These are phyloP conservation scores for Volvariella volvacea DNA, from an alignment of 1,284 basidiomycete species.

Conservation along the genomic window DNA sequence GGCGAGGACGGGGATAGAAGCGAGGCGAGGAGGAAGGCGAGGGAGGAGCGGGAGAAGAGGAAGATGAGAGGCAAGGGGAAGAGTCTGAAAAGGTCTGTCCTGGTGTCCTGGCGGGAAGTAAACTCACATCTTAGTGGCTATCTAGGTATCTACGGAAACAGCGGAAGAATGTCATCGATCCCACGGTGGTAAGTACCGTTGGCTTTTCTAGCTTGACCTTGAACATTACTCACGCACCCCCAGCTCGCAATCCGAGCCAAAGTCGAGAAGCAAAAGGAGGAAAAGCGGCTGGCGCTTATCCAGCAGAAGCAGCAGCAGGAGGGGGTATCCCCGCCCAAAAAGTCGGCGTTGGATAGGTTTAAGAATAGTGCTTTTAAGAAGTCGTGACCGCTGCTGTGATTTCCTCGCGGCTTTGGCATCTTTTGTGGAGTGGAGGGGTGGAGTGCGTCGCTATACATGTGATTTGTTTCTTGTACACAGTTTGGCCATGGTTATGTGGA, in stretches of 20 bases:
- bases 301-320: slow-evolving; percentile 32
- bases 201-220: slow-evolving; percentile 3
- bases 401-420: too few relatives aligned
- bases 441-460: too few relatives aligned
- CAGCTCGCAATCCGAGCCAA: slow-evolving; percentile 67
- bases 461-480: too few relatives aligned
- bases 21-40: slow-evolving; percentile 25
- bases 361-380: slow-evolving; percentile 13
- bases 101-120: too few relatives aligned
- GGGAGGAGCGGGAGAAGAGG: slow-evolving; percentile 62
- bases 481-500: too few relatives aligned
- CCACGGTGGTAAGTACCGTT: slow-evolving; percentile 58
- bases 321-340: slow-evolving; percentile 31
- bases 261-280: slow-evolving; percentile 57
- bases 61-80: slow-evolving; percentile 84
- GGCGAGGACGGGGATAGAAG: slow-evolving; percentile 29
- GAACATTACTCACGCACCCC: slow-evolving; percentile 6
- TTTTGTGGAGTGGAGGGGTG: too few relatives aligned
- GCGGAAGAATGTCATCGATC: slow-evolving; percentile 90
- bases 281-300: slow-evolving; percentile 37
- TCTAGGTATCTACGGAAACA: slow-evolving; percentile 72
- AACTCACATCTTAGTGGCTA: not conserved
- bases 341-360: slow-evolving; percentile 68
- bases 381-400: too few relatives aligned
- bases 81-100: slow-evolving; percentile 66